Base-by-base conservation (phyloP, 192 early-diverging fungal species). In the Backusella morwellensis region DNA sequence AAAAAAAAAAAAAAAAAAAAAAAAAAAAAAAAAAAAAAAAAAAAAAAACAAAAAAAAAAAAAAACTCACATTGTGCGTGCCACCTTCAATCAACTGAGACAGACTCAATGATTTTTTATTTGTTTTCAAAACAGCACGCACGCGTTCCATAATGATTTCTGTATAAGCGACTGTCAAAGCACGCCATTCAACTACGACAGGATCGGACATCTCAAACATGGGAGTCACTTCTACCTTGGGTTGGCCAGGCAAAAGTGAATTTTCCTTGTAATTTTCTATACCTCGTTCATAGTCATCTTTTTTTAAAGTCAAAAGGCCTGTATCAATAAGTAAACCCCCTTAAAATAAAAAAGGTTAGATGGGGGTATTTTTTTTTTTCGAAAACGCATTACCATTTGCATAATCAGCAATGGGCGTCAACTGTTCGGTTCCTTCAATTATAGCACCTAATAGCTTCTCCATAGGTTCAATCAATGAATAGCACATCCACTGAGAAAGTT, bases 101-200 rank as follows among this genome's bases (percentile, higher is more conserved):
- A 97, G 83, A 1, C 91, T 91, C 9, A 96, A 79, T 29, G 88
- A 74, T n/a, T 85, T 84, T 29, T 75, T 82, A 66, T 70, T 78
- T 42, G 94, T 80, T 17, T 81, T 83, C 19, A 94, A 84, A 32
- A 78, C 79, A 8, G 86, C 80, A 47, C 91, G 88, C 23, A 97
- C 89, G 21, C 84, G 78, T 2, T 87, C 86, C 0, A 91, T 95
- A 0, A 96, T 88, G 32, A 82, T 76, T 77, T 97, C 97, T 70
- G 97, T 73, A 54, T 95, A 85, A 0, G 90, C 88, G 6, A 96
- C 92, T 0, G 97, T 98, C 78, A 98, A 84, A 12, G 94, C 95
- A 8, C 97, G 90, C 97, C 97, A 98, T 78, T 98, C 97, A 38
- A 97, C 89, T n/a, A 98, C 89, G 2, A 92, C 93, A 4, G 94